Base-by-base conservation (phyloP, 176 grass and related monocot species). In the Neostapfia colusana region DNA sequence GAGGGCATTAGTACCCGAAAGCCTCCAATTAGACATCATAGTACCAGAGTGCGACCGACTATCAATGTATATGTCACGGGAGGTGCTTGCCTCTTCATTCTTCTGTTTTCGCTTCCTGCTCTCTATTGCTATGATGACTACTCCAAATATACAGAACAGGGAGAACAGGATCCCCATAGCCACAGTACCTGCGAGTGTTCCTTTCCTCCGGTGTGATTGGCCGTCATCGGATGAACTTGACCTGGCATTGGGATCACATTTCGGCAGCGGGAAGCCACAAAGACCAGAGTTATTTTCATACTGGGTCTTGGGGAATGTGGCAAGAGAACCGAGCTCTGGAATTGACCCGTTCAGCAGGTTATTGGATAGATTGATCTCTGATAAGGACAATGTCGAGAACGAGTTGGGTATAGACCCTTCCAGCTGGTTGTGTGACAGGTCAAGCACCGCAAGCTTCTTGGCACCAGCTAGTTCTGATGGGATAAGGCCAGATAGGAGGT, bases 261-360 rank as follows among this genome's bases (percentile, higher is more conserved):
- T 0, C 0, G 65, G 79, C 40, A 97, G 75, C 24, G 94, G 94
- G 40, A 97, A 81, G 24, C 90, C 93, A 37, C 93, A 97, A 2
- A 97, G 88, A 76, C 86, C 93, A 3, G 90, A 72, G 72, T 97
- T 97, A 28, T 97, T 91, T 80, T 93, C 93, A 61, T 97, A 97
- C 5, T 82, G 66, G 35, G 53, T 62, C 35, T 42, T 83, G 0
- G 90, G 86, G 51, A 97, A 97, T 23, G 93, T 97, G n/a, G 86
- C 81, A 76, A 97, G 91, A 13, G 85, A 88, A 35, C 93, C 93
- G 12, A 93, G 88, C 68, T 85, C 86, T 3, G 93, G 93, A 77
- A 97, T 97, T 9, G 90, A 83, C 23, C 93, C 93, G 69, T 97
- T 97, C 37, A 97, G 88, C 74, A 74, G 69, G 46, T 97, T 97